These are phyloP conservation scores for Malbranchea zuffiana DNA, from an alignment of 2,329 filamentous ascomycete genomes.

Conservation along the genomic window DNA sequence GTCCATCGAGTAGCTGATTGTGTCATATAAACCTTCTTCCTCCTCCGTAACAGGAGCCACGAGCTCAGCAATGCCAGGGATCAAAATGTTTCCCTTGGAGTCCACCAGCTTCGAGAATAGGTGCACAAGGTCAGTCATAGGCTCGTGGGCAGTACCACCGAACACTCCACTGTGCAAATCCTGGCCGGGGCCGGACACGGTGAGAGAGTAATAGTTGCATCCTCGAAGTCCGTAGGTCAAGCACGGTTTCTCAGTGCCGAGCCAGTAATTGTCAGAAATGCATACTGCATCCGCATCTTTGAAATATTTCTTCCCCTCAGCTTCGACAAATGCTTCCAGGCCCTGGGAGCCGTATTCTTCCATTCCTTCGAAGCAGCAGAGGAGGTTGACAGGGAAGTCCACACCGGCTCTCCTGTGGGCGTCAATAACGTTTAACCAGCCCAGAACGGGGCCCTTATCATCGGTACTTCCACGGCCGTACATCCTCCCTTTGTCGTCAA, in stretches of 20 bases:
- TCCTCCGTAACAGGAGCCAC: slow-evolving; percentile 80
- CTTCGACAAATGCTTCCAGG: slow-evolving; percentile 84
- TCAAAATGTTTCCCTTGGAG: slow-evolving; percentile 80
- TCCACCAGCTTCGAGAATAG: slow-evolving; percentile 78
- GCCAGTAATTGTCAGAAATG: slow-evolving; percentile 99
- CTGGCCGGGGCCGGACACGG: slow-evolving; percentile 79
- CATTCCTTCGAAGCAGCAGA: slow-evolving; percentile 99
- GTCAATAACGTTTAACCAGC: slow-evolving; percentile 97
- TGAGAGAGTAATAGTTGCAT: slow-evolving; percentile 94
- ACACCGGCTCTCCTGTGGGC: slow-evolving; percentile 90
- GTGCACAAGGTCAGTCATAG: slow-evolving; percentile 89
- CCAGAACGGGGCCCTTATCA: slow-evolving; percentile 93
- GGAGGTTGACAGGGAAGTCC: slow-evolving; percentile 90
- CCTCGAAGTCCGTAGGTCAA: slow-evolving; percentile 93
- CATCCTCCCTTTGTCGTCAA: slow-evolving; percentile 90
- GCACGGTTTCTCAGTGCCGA: slow-evolving; percentile 96
- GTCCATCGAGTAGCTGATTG: slow-evolving; percentile 92
- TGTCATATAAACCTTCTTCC: slow-evolving; percentile 76
- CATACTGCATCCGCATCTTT: slow-evolving; percentile 92
- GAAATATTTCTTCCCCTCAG: slow-evolving; percentile 88
- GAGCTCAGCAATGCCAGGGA: slow-evolving; percentile 87
- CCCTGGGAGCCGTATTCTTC: slow-evolving; percentile 97
- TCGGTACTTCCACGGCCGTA: slow-evolving; percentile 91
- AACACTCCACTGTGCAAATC: slow-evolving; percentile 97
- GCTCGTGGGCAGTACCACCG: slow-evolving; percentile 90